Evolutionary conservation across 805 yeast genomes (phyloP).

Genomic region (Helenozyma baotianmanensis): DNA sequence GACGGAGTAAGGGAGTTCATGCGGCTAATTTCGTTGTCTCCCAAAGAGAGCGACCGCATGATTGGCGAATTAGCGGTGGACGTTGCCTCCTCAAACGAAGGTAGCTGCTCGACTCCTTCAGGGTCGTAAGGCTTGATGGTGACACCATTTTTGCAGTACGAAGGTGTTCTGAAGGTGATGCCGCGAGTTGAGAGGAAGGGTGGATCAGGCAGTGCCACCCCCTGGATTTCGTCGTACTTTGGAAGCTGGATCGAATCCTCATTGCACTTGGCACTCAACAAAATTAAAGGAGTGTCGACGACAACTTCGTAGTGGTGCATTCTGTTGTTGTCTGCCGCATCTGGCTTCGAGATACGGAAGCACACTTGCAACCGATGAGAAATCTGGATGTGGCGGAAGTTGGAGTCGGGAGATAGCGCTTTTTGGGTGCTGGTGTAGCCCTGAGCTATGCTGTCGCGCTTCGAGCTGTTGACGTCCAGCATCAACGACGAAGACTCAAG

Average conservation of each 20-base stretch:
- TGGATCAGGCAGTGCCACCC: conserved; percentile 1
- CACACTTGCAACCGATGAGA: conserved; percentile 68
- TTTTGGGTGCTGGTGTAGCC: conserved; percentile 33
- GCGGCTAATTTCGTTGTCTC: conserved; percentile 22
- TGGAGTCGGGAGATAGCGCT: conserved; percentile 59
- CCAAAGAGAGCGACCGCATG: conserved; percentile 29
- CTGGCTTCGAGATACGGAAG: conserved; percentile 62
- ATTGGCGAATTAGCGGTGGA: conserved; percentile 39
- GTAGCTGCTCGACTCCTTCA: conserved; percentile 33
- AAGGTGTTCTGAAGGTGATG: conserved; percentile 38
- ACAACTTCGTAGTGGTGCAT: conserved; percentile 76
- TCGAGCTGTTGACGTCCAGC: conserved; percentile 19
- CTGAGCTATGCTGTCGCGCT: conserved; percentile 26
- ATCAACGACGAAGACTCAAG: conserved; percentile 30
- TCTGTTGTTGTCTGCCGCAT: conserved; percentile 39
- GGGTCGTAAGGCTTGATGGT: conserved; percentile 25
- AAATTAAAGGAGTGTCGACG: conserved; percentile 68
- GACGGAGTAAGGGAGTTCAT: conserved; percentile 25
- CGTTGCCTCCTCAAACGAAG: conserved; percentile 64
- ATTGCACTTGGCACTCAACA: conserved; percentile 39
- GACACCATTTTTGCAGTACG: conserved; percentile 28
- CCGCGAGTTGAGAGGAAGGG: conserved; percentile 15
- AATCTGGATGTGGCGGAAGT: conserved; percentile 57
- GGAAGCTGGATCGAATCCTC: conserved; percentile 40
- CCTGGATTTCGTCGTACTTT: conserved; percentile 27